Base-by-base conservation (phyloP, 306 rosid genomes). In the Quercus bicolor region DNA sequence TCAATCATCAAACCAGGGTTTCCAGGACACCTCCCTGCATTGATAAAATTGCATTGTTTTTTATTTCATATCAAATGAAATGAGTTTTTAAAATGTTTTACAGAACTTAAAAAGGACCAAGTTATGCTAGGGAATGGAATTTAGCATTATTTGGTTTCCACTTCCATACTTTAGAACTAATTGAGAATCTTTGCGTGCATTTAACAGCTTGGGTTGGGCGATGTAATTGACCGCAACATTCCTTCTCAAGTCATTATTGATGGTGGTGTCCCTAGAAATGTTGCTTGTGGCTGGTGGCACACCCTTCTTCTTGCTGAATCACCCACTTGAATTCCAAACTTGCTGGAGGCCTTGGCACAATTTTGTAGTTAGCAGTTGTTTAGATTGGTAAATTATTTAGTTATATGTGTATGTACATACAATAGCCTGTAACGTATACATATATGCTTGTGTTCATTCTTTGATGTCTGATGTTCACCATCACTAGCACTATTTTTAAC, bases 221-320 rank as follows among this genome's bases (percentile, higher is more conserved):
- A 96, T 13, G 96, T 90, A 77, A 93, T 93, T 2, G 99, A 96
- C 78, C 96, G 99, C 34, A 96, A 88, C 80, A 85, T 89, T 76
- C 99, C 99, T 34, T 82, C 94, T 6, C 89, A 91, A 84, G 98
- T 96, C 73, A 62, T 78, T 7, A 68, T 93, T 0, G 93, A 89
- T 45, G 92, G 92, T 29, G 84, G 88, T 75, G 81, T 82, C 29
- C 88, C 98, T 0, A 87, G 84, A 85, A 89, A 90, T 23, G 85
- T 93, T 71, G 92, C 94, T 1, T 96, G 99, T 61, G 99, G 99
- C 56, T 96, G 99, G 99, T 96, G 99, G 99, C 99, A 93, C 79
- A 96, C 99, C 64, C 88, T 96, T 71, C 93, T 96, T 75, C 72
- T 91, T 28, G 96, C 96, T 0, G 97, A 91, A 82, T 86, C 90